A percentile compares a stretch with the other conserved stretches of the same genome.
Conservation (phyloP, 768 basidiomycete species). For the Auriscalpium microsporum region DNA sequence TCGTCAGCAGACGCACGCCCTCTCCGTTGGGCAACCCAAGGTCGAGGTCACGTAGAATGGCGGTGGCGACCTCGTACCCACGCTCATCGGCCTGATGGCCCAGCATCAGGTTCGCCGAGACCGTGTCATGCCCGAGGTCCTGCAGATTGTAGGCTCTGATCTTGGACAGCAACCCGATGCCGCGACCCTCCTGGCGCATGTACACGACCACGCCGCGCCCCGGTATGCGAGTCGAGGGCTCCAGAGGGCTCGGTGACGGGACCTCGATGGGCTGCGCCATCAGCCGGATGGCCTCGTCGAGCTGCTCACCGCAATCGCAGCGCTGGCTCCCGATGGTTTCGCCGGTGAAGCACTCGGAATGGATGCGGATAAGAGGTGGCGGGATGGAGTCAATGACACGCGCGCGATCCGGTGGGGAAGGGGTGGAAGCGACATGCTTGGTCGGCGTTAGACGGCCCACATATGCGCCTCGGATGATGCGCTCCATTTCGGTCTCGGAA, state of each 20-base stretch:
- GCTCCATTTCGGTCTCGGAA: conserved; percentile 86
- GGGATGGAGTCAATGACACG: conserved; percentile 33
- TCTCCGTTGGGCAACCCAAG: conserved; percentile 49
- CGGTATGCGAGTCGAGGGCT: conserved; percentile 41
- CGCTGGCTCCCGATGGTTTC: conserved; percentile 98
- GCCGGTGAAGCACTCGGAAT: conserved; percentile 98
- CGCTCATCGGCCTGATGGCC: conserved; percentile 93
- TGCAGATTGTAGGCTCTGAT: conserved; percentile 97
- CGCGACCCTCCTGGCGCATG: conserved; percentile 94
- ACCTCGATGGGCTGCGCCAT: conserved; percentile 65
- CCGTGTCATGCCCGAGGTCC: conserved; percentile 98
- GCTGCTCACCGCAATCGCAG: conserved; percentile 97
- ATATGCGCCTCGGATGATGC: conserved; percentile 90
- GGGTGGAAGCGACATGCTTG: conserved; percentile 29
- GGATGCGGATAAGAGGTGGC: conserved; percentile 84
- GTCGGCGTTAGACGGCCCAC: conserved; percentile 69
- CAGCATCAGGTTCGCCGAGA: conserved; percentile 91
- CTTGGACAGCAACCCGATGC: conserved; percentile 93
- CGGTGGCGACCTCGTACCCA: conserved; percentile 84
- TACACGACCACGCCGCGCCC: conserved; percentile 92
- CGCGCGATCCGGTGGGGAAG: conserved; percentile 11
- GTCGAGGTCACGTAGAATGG: conserved; percentile 82
- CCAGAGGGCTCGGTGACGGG: conserved; percentile 26
- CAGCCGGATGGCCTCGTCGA: conserved; percentile 92
- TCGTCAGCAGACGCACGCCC: conserved; percentile 79